Base-by-base conservation (phyloP, 805 yeast genomes). In the Candida insectorum region DNA sequence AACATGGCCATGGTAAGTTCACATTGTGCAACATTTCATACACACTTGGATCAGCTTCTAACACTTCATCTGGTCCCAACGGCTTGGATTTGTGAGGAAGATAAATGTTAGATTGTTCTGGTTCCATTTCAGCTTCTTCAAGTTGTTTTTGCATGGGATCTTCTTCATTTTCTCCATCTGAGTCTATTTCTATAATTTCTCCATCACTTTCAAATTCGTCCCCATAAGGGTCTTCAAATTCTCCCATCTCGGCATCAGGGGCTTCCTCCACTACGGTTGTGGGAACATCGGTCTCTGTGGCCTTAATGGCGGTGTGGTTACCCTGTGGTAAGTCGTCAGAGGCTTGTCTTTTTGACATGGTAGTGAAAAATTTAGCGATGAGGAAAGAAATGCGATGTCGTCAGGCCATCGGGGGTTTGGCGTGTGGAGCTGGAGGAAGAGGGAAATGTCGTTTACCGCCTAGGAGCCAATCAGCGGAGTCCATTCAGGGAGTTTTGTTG, bases 1-100 rank as follows among this genome's bases (percentile, higher is more conserved):
- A 65, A 63, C 97, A 88, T 9, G 98, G 97, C 97, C 97, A 93
- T 49, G 95, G 94, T 60, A 91, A 66, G 58, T 85, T 85, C 39
- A 91, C 86, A 49, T 85, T 85, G 60, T 93, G 98, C 37, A 93
- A 66, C 97, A 93, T 93, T 52, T 91, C 95, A 57, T 93, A 93
- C 3, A 91, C 96, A 6, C 88, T 69, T 28, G 96, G 96, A 62
- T 93, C 98, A 1, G 97, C 96, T 63, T 91, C 97, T 54, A 93
- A 71, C 9, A 84, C 94, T 65, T 93, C 97, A 63, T 87, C 95
- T 2, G 95, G 94, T 1, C 96, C 97, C 46, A 93, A 71, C 5
- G 96, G 96, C 49, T 77, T 79, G 17, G 93, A 81, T 61, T 79
- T 74, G 55, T 88, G 95, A 14, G 98, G 97, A 44, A 93, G 69